phyloP scores from a whole-genome alignment of 768 basidiomycete genomes.

The Suillus plorans region DNA sequence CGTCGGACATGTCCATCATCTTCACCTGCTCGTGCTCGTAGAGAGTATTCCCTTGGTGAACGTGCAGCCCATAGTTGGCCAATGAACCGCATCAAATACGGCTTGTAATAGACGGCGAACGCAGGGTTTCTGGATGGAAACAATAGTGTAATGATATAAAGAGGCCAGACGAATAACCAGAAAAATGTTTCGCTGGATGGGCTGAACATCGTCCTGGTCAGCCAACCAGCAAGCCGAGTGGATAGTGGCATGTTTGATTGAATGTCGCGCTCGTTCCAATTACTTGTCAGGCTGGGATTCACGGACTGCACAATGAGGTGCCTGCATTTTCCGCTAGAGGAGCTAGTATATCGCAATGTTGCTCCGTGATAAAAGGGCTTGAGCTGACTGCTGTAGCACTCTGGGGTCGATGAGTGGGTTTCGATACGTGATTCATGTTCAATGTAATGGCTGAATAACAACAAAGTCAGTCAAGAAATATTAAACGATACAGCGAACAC shows the following conservation, averaged over 20 bases:
- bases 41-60: conserved; percentile 20
- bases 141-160: conserved; percentile 15
- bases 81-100: no score
- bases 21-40: conserved; percentile 8
- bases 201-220: conserved; percentile 5
- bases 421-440: no score
- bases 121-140: conserved; percentile 4
- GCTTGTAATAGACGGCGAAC: no score
- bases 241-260: not conserved
- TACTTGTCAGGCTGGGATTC: not conserved
- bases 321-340: no score
- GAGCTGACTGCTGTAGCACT: no score
- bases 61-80: conserved; percentile 25
- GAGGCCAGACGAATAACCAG: conserved; percentile 19
- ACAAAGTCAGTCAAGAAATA: no score
- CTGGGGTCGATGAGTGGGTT: no score
- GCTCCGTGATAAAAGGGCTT: no score
- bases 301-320: conserved; percentile 9
- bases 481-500: no score
- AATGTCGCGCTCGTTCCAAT: not conserved
- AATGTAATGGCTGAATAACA: no score
- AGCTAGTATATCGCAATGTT: no score
- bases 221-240: conserved; percentile 19
- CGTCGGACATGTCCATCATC: not conserved
- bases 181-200: not conserved